Evolutionary conservation across 2,329 filamentous ascomycete genomes (phyloP).

Genomic region (Stachybotrys chartarum): DNA sequence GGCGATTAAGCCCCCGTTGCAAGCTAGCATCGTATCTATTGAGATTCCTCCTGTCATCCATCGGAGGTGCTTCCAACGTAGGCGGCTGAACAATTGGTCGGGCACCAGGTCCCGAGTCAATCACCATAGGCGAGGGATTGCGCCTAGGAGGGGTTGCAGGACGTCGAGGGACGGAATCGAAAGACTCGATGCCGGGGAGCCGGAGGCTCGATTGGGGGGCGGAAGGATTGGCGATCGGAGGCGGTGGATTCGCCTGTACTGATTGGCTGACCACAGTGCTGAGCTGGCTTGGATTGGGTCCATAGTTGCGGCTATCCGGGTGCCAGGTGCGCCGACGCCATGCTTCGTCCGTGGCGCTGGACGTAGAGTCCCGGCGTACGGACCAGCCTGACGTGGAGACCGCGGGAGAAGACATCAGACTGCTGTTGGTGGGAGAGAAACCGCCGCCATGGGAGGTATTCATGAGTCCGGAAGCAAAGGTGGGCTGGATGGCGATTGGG

Average conservation of each 20-base stretch:
- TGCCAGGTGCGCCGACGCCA: conserved; percentile 88
- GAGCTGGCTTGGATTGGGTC: conserved; percentile 57
- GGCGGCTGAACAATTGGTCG: conserved; percentile 19
- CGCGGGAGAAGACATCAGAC: conserved; percentile 59
- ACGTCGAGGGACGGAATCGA: conserved; percentile 66
- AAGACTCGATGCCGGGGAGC: conserved; percentile 86
- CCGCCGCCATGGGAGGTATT: conserved; percentile 48
- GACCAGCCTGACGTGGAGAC: conserved; percentile 55
- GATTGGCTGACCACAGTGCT: conserved; percentile 68
- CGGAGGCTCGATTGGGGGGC: conserved; percentile 56
- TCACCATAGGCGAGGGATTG: conserved; percentile 68
- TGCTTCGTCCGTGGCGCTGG: conserved; percentile 61
- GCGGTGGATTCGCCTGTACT: conserved; percentile 47
- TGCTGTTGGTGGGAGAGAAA: conserved; percentile 50
- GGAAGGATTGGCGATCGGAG: conserved; percentile 35
- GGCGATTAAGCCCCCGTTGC: conserved; percentile 57
- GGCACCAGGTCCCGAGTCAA: conserved; percentile 48
- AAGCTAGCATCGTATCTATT: conserved; percentile 59
- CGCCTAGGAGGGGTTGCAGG: conserved; percentile 57
- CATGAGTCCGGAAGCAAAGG: conserved; percentile 43
- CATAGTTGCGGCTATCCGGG: conserved; percentile 57
- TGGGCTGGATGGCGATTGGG: conserved; percentile 47
- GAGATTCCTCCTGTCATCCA: conserved; percentile 43
- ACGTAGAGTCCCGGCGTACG: conserved; percentile 54
- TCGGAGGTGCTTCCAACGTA: conserved; percentile 19